A percentile compares a stretch with the other conserved stretches of the same genome.
phyloP scores from a whole-genome alignment of 176 grass and related monocot species.

The Echinochloa phyllopogon region DNA sequence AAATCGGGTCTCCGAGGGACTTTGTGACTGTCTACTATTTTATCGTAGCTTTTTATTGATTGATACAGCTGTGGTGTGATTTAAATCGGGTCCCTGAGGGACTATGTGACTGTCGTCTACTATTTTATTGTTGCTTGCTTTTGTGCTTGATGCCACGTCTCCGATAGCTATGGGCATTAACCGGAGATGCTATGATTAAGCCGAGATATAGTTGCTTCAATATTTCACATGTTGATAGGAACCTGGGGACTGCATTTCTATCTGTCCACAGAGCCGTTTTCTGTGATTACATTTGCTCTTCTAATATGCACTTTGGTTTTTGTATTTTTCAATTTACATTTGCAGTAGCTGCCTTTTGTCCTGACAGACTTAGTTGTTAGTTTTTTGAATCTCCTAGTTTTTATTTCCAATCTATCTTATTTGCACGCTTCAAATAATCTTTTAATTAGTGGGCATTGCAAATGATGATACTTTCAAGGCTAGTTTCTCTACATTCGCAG shows the following conservation, averaged over 20 bases:
- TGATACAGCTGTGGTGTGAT: conserved; percentile 6
- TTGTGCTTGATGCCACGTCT: neutral
- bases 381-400: too few relatives aligned
- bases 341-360: conserved; percentile 57
- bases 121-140: neutral
- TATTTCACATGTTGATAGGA: neutral
- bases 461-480: too few relatives aligned
- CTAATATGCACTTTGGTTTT: neutral
- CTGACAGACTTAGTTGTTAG: conserved; percentile 49
- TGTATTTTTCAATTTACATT: conserved; percentile 69
- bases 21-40: neutral
- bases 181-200: neutral
- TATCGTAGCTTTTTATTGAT: neutral
- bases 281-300: neutral
- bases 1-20: neutral
- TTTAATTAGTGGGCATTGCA: too few relatives aligned
- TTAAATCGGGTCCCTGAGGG: conserved; percentile 1
- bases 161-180: neutral
- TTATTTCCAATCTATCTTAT: too few relatives aligned
- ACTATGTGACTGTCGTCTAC: neutral
- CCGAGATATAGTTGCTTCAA: neutral
- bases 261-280: neutral
- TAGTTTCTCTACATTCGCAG: too few relatives aligned
- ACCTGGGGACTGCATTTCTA: neutral
- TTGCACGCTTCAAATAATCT: too few relatives aligned